A percentile compares a stretch with the other conserved stretches of the same genome.
Evolutionary conservation across 2,329 filamentous ascomycete species (phyloP).

Genomic region (Didymella glomerata): DNA sequence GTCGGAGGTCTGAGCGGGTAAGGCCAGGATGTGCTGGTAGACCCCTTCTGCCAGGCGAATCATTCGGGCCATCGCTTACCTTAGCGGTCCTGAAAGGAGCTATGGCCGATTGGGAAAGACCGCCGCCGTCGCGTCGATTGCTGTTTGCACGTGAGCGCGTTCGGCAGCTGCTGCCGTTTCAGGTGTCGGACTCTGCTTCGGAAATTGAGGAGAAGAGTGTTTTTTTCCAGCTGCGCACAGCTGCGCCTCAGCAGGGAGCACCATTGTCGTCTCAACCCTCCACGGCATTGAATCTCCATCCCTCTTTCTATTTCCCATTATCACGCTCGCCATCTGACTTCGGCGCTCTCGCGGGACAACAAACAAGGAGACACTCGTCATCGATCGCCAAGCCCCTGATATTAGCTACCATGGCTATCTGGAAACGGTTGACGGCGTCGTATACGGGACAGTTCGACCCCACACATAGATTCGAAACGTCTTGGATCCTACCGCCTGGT

Average conservation of each 20-base stretch:
- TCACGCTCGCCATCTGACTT: conserved; percentile 4
- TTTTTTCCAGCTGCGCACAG: conserved; percentile 20
- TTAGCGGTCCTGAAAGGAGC: background rate
- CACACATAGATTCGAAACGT: conserved; percentile 76
- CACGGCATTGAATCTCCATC: conserved; percentile 1
- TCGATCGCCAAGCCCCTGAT: conserved; percentile 14
- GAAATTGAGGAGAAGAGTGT: conserved; percentile 17
- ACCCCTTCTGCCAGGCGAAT: conserved; percentile 21
- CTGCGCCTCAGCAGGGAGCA: conserved; percentile 20
- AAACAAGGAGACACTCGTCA: conserved; percentile 2
- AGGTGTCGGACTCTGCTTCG: conserved; percentile 19
- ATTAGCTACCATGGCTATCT: conserved; percentile 38
- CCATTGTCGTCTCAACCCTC: conserved; percentile 13
- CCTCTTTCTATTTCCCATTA: background rate
- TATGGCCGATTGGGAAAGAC: conserved; percentile 1
- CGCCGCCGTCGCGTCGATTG: conserved; percentile 20
- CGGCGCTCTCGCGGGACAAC: conserved; percentile 3
- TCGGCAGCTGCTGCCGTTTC: conserved; percentile 21
- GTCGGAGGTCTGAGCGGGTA: conserved; percentile 32
- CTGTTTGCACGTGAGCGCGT: conserved; percentile 18
- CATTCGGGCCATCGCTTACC: conserved; percentile 18
- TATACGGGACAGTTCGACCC: conserved; percentile 52
- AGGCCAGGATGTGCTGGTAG: conserved; percentile 25
- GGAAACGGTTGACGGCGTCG: conserved; percentile 30
- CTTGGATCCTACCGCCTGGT: conserved; percentile 77